Conservation (phyloP, 768 basidiomycete species). For the Pholiota molesta region DNA sequence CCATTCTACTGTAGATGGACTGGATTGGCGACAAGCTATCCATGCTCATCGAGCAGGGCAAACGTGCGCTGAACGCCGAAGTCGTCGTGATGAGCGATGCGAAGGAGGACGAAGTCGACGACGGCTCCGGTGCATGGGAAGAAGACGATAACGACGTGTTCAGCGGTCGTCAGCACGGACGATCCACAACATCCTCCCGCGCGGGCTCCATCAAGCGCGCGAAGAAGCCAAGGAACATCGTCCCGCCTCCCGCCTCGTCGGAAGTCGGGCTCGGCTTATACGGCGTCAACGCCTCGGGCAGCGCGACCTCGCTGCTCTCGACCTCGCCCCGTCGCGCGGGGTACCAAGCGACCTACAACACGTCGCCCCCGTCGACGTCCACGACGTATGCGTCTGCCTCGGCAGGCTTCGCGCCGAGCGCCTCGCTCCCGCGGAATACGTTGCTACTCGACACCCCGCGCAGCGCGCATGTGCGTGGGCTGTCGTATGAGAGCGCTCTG, state of each 20-base stretch:
- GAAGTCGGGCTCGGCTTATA: slow-evolving; percentile 26
- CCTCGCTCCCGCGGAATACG: slow-evolving; percentile 11
- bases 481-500: slow-evolving; percentile 24
- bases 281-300: slow-evolving; percentile 4
- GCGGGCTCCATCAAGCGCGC: slow-evolving; percentile 27
- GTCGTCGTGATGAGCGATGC: slow-evolving; percentile 78
- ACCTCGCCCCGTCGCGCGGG: slow-evolving; percentile 23
- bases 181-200: slow-evolving; percentile 27
- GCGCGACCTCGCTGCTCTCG: slow-evolving; percentile 11
- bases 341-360: slow-evolving; percentile 2
- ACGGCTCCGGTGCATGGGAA: slow-evolving; percentile 76
- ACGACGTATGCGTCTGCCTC: slow-evolving; percentile 18
- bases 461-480: slow-evolving; percentile 23
- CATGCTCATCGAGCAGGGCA: slow-evolving; percentile 76
- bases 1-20: slow-evolving; percentile 60
- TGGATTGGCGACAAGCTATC: slow-evolving; percentile 78
- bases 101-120: slow-evolving; percentile 76
- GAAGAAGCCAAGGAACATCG: slow-evolving; percentile 26
- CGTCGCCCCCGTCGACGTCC: slow-evolving; percentile 13
- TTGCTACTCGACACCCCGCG: slow-evolving; percentile 1
- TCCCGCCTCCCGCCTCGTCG: slow-evolving; percentile 25
- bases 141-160: slow-evolving; percentile 55
- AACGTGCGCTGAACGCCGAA: slow-evolving; percentile 75
- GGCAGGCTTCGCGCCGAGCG: slow-evolving; percentile 18
- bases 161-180: slow-evolving; percentile 19